Evolutionary conservation across 2,329 filamentous ascomycete species (phyloP), one percentile per base, ranked within the genome.

Genomic region (Escovopsis weberi): DNA sequence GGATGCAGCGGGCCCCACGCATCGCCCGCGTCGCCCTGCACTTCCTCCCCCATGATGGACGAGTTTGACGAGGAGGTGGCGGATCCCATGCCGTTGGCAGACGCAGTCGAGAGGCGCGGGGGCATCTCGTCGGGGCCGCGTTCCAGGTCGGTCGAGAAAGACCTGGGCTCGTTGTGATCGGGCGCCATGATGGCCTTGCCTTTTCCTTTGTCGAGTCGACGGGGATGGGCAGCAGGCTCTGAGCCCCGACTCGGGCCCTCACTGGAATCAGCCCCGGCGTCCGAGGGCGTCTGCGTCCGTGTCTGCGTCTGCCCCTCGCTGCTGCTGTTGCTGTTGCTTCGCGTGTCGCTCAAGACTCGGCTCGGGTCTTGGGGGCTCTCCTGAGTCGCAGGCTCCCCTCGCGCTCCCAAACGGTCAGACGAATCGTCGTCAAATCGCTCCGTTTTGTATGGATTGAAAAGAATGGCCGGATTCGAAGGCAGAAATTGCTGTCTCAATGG

Each of bases 1-100:
- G 91, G 89, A 59, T 98, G 91, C 35, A 82, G 78, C 12, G 88
- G 87, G 0, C 91, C 89, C 91, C 91, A 98, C 61, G 86, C 78
- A 41, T 86, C 78, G 48, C 83, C 82, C 42, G 79, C 70, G 26
- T 78, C 79, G 19, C 74, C 71, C 40, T 79, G 74, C 32, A 82
- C 71, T 39, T 80, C 74, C 30, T 78, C 74, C 33, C 74, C 74
- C 67, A 78, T 71, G 34, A 78, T 78, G 23, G 74, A 77, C 10
- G 73, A 77, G 53, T 76, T 63, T 40, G 67, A 68, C 7, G 72
- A 75, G 0, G 72, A 76, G 18, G 75, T 58, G 43, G 67, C 66
- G 1, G 72, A 74, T 33, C 70, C 72, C 32, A 75, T 70, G 47
- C 63, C 71, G 19, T 69, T 70, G 36, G 64, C 57, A 4, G 72